phyloP scores from a whole-genome alignment of 441 rosid species.

The Corymbia citriodora region DNA sequence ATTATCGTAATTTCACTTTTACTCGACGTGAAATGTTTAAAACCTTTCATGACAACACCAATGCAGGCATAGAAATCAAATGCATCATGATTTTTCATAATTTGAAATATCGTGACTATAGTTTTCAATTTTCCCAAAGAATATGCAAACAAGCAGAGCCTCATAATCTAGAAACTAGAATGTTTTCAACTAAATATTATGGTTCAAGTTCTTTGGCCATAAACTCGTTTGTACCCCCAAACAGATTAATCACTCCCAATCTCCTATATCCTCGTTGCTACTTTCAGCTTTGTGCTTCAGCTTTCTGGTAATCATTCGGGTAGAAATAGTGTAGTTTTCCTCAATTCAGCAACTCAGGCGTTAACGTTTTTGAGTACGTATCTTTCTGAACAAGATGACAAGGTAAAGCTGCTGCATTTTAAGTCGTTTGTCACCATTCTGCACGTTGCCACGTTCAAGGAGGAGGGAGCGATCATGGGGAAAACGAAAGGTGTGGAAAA shows the following conservation, averaged over 20 bases:
- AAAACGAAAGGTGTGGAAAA: not conserved
- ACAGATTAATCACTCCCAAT: not conserved
- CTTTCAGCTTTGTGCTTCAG: not conserved
- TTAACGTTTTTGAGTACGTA: not conserved
- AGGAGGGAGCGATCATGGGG: not conserved
- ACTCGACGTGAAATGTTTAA: not conserved
- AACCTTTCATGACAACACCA: not conserved
- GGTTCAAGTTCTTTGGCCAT: not conserved
- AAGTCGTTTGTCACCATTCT: not conserved
- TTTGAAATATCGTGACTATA: not conserved
- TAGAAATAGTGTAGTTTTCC: not conserved
- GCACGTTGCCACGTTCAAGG: not conserved
- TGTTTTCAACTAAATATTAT: not conserved
- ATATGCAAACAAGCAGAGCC: not conserved
- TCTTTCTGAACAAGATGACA: not conserved
- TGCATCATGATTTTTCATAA: not conserved
- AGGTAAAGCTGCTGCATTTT: not conserved
- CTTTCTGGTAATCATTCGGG: not conserved
- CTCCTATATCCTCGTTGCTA: not conserved
- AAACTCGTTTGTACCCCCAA: not conserved
- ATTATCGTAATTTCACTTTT: not conserved
- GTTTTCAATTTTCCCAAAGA: not conserved
- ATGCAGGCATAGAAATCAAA: not conserved
- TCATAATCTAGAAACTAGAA: not conserved
- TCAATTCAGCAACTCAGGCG: not conserved